Evolutionary conservation across 345 rosid genomes (phyloP).

Genomic region (Durio zibethinus): DNA sequence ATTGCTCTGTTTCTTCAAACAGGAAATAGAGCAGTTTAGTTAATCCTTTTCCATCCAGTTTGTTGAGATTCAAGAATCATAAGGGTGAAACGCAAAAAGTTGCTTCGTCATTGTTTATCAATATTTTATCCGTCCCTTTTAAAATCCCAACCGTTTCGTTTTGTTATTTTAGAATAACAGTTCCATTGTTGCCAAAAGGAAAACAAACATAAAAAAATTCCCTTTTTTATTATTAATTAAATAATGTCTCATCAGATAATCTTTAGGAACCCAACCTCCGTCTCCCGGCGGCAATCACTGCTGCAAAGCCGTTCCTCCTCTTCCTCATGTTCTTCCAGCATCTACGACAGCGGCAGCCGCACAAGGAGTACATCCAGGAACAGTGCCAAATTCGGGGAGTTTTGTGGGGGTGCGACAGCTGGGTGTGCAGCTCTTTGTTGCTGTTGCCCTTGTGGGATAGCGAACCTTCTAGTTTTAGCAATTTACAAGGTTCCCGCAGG

Average conservation of each 20-base stretch:
- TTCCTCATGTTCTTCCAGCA: constrained; percentile 11
- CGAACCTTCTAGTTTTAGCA: constrained; percentile 49
- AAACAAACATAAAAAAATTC: background rate
- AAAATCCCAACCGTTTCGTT: background rate
- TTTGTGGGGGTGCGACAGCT: constrained; percentile 60
- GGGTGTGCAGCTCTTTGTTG: constrained; percentile 73
- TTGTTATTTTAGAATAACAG: background rate
- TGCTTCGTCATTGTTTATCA: background rate
- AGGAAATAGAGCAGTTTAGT: background rate
- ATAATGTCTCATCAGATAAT: constrained; percentile 10
- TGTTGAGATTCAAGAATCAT: background rate
- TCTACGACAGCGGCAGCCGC: constrained; percentile 23
- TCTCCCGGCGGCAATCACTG: constrained; percentile 6
- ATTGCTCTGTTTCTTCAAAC: background rate
- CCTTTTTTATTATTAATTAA: background rate
- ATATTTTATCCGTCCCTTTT: background rate
- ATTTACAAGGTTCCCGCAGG: constrained; percentile 54
- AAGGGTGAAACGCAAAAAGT: background rate
- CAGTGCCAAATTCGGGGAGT: constrained; percentile 30
- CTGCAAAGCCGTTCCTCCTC: constrained; percentile 12
- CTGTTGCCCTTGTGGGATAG: constrained; percentile 58
- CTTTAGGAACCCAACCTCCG: background rate
- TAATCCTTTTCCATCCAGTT: background rate
- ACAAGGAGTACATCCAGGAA: constrained; percentile 13
- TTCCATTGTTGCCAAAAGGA: background rate